Evolutionary conservation across 768 basidiomycete species (phyloP).

Genomic region (Mycena galopus): DNA sequence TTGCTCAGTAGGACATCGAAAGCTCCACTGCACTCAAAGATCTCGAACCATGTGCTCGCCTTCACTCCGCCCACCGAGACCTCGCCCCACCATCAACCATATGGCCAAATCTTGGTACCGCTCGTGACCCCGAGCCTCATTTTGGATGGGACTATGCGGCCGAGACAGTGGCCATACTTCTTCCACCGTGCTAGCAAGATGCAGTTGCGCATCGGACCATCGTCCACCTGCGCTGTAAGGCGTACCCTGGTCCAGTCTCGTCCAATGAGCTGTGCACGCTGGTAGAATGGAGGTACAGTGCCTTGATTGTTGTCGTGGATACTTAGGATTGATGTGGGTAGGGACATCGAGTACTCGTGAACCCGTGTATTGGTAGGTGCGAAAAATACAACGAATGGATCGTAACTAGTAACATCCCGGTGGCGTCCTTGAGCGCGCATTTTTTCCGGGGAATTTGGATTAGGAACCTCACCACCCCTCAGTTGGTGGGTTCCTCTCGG

Average conservation of each 20-base stretch:
- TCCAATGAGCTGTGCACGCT: conserved; percentile 20
- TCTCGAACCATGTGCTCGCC: conserved; percentile 9
- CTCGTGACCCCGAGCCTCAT: conserved; percentile 9
- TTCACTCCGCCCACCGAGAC: conserved; percentile 14
- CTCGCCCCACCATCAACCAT: conserved; percentile 22
- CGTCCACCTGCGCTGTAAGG: conserved; percentile 14
- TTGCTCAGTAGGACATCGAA: conserved; percentile 27
- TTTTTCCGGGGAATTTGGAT: conserved; percentile 24
- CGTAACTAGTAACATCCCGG: conserved; percentile 29
- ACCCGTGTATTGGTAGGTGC: conserved; percentile 21
- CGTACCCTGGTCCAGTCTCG: not conserved
- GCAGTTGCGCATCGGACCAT: conserved; percentile 18
- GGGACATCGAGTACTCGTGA: conserved; percentile 17
- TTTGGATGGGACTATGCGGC: not conserved
- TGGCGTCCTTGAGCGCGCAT: not conserved
- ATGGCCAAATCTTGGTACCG: not conserved
- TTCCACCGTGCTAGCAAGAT: conserved; percentile 21
- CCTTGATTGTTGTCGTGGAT: not conserved
- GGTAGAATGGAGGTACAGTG: conserved; percentile 15
- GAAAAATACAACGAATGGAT: conserved; percentile 11
- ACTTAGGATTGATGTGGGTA: conserved; percentile 5
- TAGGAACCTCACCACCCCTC: conserved; percentile 23
- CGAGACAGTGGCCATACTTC: conserved; percentile 16
- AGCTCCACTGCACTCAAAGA: conserved; percentile 15
- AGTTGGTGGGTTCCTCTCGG: conserved; percentile 23